Conservation (phyloP, 768 basidiomycete genomes). For the Heimioporus sp. region DNA sequence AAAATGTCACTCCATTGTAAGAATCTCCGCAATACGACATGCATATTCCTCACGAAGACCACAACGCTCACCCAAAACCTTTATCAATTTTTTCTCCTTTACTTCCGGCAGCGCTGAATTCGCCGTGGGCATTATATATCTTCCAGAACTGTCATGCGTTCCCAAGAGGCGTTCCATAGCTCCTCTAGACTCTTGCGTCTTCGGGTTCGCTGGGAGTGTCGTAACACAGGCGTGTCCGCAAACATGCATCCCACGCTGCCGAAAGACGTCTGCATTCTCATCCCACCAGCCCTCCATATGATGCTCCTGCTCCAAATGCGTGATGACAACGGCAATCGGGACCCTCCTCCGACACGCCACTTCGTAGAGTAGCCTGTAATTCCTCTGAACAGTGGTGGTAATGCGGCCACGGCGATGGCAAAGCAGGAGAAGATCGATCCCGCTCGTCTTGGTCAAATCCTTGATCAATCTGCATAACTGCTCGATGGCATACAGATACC, state of each 20-base stretch:
- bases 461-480: background rate
- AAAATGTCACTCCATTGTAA: background rate
- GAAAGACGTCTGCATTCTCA: background rate
- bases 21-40: background rate
- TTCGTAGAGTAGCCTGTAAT: background rate
- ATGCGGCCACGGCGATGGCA: conserved; percentile 1
- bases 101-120: background rate
- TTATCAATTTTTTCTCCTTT: background rate
- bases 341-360: background rate
- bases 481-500: background rate
- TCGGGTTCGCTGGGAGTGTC: background rate
- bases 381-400: background rate
- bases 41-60: background rate
- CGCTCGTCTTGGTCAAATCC: background rate
- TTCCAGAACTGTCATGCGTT: background rate
- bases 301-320: background rate
- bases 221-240: background rate
- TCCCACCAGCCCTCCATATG: conserved; percentile 1
- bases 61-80: background rate
- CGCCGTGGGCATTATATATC: background rate
- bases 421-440: background rate
- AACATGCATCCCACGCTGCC: background rate
- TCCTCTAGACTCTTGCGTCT: background rate
- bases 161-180: background rate
- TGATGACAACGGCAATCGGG: background rate